These are phyloP conservation scores for Babesia divergens DNA, from an alignment of 169 alveolate genomes.

Conservation along the genomic window DNA sequence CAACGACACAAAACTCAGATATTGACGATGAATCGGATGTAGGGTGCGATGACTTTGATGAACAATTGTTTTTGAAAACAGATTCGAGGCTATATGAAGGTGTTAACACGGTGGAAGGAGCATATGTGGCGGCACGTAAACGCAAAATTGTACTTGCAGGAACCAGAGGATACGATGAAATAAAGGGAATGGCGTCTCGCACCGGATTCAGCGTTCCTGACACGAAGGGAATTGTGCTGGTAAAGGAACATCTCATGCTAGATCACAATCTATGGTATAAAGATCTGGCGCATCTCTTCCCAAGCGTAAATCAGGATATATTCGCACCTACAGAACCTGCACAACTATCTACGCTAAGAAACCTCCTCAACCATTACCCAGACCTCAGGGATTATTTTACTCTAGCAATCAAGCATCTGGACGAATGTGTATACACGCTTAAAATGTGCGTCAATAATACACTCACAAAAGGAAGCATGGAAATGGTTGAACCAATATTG, in stretches of 20 bases:
- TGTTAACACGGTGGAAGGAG: slow-evolving; percentile 7
- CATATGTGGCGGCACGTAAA: not conserved
- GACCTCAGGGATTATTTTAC: slow-evolving; percentile 14
- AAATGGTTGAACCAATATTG: slow-evolving; percentile 16
- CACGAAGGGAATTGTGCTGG: not conserved
- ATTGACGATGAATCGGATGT: slow-evolving; percentile 32
- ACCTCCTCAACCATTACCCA: slow-evolving; percentile 10
- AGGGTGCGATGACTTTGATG: slow-evolving; percentile 31
- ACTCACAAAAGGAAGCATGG: slow-evolving; percentile 1
- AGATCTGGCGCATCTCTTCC: not conserved
- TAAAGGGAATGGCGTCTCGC: not conserved
- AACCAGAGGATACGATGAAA: not conserved
- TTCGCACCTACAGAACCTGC: not conserved
- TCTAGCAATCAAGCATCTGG: slow-evolving; percentile 3
- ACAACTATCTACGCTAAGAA: not conserved
- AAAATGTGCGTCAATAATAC: slow-evolving; percentile 10
- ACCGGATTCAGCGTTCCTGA: not conserved
- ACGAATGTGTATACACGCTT: slow-evolving; percentile 33
- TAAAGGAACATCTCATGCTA: slow-evolving; percentile 2
- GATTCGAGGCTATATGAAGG: not conserved
- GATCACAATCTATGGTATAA: slow-evolving; percentile 14
- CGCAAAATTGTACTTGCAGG: slow-evolving; percentile 9
- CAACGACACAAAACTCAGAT: not conserved
- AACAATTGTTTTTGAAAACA: not conserved
- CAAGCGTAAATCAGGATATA: not conserved